These are phyloP conservation scores for Hygrocybe coccinea DNA, from an alignment of 768 basidiomycete species.

Conservation along the genomic window DNA sequence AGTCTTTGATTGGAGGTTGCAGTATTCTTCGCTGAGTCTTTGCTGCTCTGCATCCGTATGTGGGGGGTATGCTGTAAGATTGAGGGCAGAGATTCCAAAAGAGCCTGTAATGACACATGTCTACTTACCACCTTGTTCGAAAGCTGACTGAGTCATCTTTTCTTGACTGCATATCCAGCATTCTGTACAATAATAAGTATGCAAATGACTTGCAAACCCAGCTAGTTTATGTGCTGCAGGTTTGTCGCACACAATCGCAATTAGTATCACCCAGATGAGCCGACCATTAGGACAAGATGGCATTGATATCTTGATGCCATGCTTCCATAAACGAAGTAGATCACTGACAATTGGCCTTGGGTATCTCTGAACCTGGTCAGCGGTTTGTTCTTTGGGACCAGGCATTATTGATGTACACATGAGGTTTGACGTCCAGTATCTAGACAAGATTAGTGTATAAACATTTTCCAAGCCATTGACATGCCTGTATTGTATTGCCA, in stretches of 20 bases:
- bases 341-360: conserved; percentile 22
- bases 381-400: conserved; percentile 24
- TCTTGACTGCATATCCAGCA: too few species aligned
- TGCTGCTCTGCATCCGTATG: too few species aligned
- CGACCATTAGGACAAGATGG: too few species aligned
- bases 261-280: conserved; percentile 26
- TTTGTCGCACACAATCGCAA: conserved; percentile 35
- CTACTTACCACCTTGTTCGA: neutral
- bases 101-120: too few species aligned
- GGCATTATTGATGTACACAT: too few species aligned
- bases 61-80: too few species aligned
- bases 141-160: conserved; percentile 2
- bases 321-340: too few species aligned
- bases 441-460: conserved; percentile 4
- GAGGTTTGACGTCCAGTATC: conserved; percentile 24
- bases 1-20: neutral
- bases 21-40: too few species aligned
- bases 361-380: conserved; percentile 25
- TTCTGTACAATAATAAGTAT: conserved; percentile 31
- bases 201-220: conserved; percentile 27
- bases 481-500: neutral
- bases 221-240: conserved; percentile 35
- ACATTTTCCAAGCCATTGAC: neutral
- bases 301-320: too few species aligned
- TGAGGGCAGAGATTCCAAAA: too few species aligned